phyloP scores from a whole-genome alignment of 441 rosid species.

The Viola pubescens region DNA sequence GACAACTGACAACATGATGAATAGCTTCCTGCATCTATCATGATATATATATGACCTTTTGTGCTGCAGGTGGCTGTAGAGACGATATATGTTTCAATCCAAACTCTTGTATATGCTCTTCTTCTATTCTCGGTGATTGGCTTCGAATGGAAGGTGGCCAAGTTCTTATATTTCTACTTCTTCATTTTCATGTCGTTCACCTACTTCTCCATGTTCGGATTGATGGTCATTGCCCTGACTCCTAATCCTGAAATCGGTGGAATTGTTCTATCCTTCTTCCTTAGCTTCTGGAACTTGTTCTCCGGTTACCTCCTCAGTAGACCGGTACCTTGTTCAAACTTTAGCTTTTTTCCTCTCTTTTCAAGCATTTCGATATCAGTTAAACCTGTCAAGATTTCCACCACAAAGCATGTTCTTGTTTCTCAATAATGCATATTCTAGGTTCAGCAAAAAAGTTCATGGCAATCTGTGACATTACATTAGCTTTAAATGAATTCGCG shows the following conservation, averaged over 20 bases:
- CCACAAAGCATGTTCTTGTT: neutral
- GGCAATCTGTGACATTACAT: neutral
- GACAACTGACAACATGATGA: neutral
- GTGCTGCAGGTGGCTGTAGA: constrained; percentile 41
- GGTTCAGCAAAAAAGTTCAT: neutral
- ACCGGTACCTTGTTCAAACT: constrained; percentile 25
- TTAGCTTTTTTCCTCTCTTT: neutral
- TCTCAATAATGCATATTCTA: neutral
- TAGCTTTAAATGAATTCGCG: neutral
- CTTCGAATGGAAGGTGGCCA: constrained; percentile 26
- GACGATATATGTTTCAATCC: constrained; percentile 37
- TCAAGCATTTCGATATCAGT: no score
- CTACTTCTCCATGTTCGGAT: constrained; percentile 53
- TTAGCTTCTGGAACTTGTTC: constrained; percentile 61
- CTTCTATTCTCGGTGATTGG: constrained; percentile 55
- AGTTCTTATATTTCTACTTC: constrained; percentile 49
- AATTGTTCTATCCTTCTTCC: constrained; percentile 46
- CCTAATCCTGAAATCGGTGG: constrained; percentile 55
- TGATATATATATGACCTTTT: neutral
- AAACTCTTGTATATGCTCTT: constrained; percentile 32
- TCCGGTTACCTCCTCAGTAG: constrained; percentile 50
- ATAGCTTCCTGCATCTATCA: neutral
- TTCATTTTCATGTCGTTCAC: constrained; percentile 48
- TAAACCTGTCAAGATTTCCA: neutral
- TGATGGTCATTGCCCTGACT: constrained; percentile 60